These are phyloP conservation scores for Colletotrichum tanaceti DNA, from an alignment of 2,329 filamentous ascomycete genomes.

Conservation along the genomic window DNA sequence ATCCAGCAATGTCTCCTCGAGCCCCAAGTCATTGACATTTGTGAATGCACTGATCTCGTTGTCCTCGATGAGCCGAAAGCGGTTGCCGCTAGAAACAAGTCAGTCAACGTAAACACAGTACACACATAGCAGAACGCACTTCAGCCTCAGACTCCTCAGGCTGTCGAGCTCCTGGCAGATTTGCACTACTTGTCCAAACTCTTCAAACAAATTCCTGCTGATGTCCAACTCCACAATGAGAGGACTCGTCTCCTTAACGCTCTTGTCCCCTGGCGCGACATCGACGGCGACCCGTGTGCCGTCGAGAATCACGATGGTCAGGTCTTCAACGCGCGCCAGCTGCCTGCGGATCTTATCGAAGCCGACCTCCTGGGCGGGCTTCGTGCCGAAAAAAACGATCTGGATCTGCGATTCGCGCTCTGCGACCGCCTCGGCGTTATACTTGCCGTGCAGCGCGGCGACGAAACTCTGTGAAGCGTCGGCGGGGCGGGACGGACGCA, in stretches of 20 bases:
- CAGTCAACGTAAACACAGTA: slow-evolving; percentile 36
- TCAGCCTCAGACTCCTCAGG: slow-evolving; percentile 75
- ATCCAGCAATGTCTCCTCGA: slow-evolving; percentile 74
- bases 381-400: slow-evolving; percentile 76
- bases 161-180: slow-evolving; percentile 78
- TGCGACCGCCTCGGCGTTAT: slow-evolving; percentile 70
- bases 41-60: slow-evolving; percentile 55
- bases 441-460: slow-evolving; percentile 84
- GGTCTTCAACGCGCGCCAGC: slow-evolving; percentile 80
- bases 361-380: slow-evolving; percentile 91
- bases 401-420: slow-evolving; percentile 49
- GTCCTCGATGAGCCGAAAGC: slow-evolving; percentile 61
- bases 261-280: slow-evolving; percentile 48
- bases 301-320: slow-evolving; percentile 86
- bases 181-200: slow-evolving; percentile 72
- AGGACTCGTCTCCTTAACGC: slow-evolving; percentile 66
- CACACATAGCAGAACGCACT: slow-evolving; percentile 64
- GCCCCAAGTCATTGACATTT: slow-evolving; percentile 68
- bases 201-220: slow-evolving; percentile 83
- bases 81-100: slow-evolving; percentile 73
- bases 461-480: slow-evolving; percentile 80
- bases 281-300: slow-evolving; percentile 69
- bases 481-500: slow-evolving; percentile 78
- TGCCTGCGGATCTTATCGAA: slow-evolving; percentile 91
- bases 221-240: slow-evolving; percentile 84